Evolutionary conservation across 139 green algal species (phyloP), one percentile per base, ranked within the genome.

Genomic region (Chlamydomonas eustigma): DNA sequence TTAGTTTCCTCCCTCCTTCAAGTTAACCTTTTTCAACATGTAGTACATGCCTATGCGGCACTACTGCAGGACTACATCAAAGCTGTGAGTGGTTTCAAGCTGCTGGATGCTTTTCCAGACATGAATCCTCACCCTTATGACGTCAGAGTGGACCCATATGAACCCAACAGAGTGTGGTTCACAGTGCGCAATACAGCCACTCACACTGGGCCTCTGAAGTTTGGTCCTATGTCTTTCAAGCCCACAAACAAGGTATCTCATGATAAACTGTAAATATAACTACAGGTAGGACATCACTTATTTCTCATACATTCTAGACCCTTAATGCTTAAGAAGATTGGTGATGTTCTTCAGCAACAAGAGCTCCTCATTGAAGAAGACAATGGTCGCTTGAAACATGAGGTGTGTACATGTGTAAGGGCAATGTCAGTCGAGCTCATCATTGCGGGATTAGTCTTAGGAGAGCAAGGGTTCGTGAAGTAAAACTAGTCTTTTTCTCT

Each of bases 151-250:
- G 87, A 88, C 36, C 79, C 80, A 4, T 91, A 89, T 39, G 89
- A 93, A 74, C 83, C 80, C 64, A 89, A 90, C 66, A 78, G 89
- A 6, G 88, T 94, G 0, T 94, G 88, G 88, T 94, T 90, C 71
- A 87, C 83, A 1, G 76, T 79, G 2, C 77, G 86, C 51, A 84
- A 69, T 28, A 87, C 81, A 24, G 84, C 70, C 1, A 88, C 83
- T 5, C 83, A 89, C 82, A 82, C 51, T 1, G 86, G 86, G 37
- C 39, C 79, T 3, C 76, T 90, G 31, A 89, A 88, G 25, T 90
- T 90, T 67, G 69, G 52, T 2, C 24, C 34, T 2, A 79, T 64
- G 24, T 65, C 66, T 4, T 88, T 81, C 75, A 78, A 83, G 50
- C 39, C 88, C 36, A 91, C 88, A 0, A 74, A 78, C 36, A 85